Percentiles rank a stretch among this genome's conserved stretches.
Conservation (phyloP, 2,329 filamentous ascomycete genomes). For the Exophiala sp. region DNA sequence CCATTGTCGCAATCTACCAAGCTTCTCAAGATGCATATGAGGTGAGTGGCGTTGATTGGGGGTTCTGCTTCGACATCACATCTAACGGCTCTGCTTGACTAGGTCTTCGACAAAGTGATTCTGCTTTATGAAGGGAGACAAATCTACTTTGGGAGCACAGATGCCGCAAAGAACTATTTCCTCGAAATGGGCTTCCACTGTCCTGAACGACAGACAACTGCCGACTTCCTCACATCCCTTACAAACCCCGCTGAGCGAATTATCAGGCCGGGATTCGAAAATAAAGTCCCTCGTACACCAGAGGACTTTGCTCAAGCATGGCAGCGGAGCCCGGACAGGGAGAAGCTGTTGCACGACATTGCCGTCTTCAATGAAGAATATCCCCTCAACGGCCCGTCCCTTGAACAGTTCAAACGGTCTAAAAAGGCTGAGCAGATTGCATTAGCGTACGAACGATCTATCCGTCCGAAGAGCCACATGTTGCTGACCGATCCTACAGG, state of each 20-base stretch:
- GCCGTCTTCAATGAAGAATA: not conserved
- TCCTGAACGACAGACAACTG: constrained; percentile 56
- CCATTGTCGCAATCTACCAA: constrained; percentile 54
- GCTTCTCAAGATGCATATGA: constrained; percentile 49
- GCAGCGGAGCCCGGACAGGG: not conserved
- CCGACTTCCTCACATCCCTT: constrained; percentile 58
- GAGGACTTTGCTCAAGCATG: not conserved
- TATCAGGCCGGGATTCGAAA: not conserved
- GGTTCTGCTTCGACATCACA: too few species aligned
- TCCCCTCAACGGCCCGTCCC: not conserved
- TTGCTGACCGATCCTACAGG: too few species aligned
- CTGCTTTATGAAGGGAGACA: constrained; percentile 62
- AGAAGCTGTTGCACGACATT: not conserved
- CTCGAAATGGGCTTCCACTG: constrained; percentile 60
- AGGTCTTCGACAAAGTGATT: constrained; percentile 65
- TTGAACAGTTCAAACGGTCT: not conserved
- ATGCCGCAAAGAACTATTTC: constrained; percentile 58
- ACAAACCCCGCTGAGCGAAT: constrained; percentile 37
- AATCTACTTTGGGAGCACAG: constrained; percentile 58
- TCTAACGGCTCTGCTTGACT: too few species aligned
- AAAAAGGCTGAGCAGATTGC: not conserved
- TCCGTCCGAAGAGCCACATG: too few species aligned
- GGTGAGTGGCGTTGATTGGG: too few species aligned
- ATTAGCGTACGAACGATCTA: too few species aligned
- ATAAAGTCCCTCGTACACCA: not conserved